phyloP scores from a whole-genome alignment of 495 filamentous ascomycete species.

The Talaromyces thailandensis region DNA sequence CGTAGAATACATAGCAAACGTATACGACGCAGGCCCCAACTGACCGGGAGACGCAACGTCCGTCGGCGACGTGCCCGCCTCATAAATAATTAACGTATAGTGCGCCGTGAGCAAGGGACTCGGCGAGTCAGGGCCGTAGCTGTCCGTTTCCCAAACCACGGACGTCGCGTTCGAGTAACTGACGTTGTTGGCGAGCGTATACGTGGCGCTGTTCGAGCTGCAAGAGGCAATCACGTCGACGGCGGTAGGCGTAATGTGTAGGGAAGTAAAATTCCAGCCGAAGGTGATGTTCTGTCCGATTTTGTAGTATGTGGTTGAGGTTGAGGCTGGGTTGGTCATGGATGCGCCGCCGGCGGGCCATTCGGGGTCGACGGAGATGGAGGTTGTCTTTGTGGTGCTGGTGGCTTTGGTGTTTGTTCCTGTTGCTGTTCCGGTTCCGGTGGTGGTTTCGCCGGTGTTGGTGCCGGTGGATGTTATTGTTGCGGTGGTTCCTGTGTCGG shows the following conservation, averaged over 20 bases:
- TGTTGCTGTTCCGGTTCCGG: conserved; percentile 16
- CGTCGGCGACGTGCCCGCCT: conserved; percentile 53
- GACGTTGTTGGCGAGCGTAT: conserved; percentile 60
- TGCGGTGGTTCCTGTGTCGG: conserved; percentile 14
- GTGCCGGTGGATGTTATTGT: conserved; percentile 13
- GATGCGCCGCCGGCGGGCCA: conserved; percentile 62
- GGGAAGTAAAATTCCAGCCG: conserved; percentile 90
- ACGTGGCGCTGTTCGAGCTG: conserved; percentile 53
- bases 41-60: conserved; percentile 64
- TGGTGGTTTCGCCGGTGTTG: conserved; percentile 18
- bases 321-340: conserved; percentile 68
- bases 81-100: conserved; percentile 81
- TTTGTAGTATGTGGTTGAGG: conserved; percentile 70
- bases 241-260: conserved; percentile 64
- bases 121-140: conserved; percentile 54
- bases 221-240: conserved; percentile 79
- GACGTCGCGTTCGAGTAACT: conserved; percentile 41
- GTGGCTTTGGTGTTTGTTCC: conserved; percentile 22
- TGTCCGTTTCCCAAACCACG: conserved; percentile 72
- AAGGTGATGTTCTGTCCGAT: conserved; percentile 80
- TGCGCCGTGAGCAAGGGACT: conserved; percentile 57
- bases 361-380: conserved; percentile 36
- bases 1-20: conserved; percentile 75
- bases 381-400: conserved; percentile 24
- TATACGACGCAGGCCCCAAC: conserved; percentile 53